Base-by-base conservation (phyloP, 768 basidiomycete species). In the Suillus cothurnatus region DNA sequence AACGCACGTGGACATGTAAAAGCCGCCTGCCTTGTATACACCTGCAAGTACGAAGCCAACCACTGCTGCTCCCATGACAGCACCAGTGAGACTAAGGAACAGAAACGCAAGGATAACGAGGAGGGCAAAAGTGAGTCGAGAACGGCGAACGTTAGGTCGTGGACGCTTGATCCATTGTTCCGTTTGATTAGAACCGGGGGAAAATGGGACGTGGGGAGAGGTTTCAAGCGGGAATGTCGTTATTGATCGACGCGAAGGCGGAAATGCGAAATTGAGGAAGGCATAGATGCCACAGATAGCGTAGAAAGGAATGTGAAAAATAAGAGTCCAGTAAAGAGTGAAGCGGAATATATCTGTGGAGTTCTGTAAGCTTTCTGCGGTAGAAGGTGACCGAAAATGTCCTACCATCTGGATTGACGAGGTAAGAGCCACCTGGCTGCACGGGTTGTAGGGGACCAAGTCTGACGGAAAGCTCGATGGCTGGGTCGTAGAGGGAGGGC, bases 301-400 rank as follows among this genome's bases (percentile, higher is more conserved):
- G 63, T 78, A 83, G 49, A 79, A 71, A 0, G 83, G 82, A n/a
- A 73, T 73, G 69, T 83, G 78, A 67, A 83, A 80, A 32, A 83
- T 72, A n/a, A 83, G 63, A 1, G 80, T 81, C 82, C 82, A 83
- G 68, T 82, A 83, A 14, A 84, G 74, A 12, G 81, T 83, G 72
- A 83, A 83, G 15, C 68, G 73, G 69, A 82, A 83, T 53, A 84
- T 67, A 52, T 81, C 82, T 83, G 34, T 17, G 2, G 21, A 28
- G 9, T 17, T 7, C 15, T 3, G 31, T 58, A 21, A 23, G 53
- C 41, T n/a, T 52, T n/a, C 43, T 64, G 53, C 23, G 11, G 21
- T 8, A 26, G 28, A 12, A 15, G 28, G 21, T 38, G 11, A 41
- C 4, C 28, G 31, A 2, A 32, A 21, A 49, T 38, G 23, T 23